phyloP scores from a whole-genome alignment of 1,284 basidiomycete genomes.

The Trichosporon asahii region DNA sequence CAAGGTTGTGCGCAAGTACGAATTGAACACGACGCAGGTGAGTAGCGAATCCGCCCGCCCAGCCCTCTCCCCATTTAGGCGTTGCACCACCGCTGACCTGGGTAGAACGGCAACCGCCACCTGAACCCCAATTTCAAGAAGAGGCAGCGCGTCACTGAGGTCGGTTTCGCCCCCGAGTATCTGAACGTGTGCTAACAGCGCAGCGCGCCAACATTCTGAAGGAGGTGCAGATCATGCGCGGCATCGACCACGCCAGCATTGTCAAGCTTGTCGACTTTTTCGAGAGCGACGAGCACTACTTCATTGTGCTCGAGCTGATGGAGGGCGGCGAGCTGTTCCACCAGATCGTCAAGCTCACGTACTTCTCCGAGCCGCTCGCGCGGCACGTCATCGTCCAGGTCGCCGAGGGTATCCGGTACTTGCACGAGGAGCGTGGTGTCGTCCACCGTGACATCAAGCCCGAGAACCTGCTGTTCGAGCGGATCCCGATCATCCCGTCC shows the following conservation, averaged over 20 bases:
- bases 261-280: conserved; percentile 85
- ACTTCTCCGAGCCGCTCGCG: conserved; percentile 92
- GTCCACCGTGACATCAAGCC: conserved; percentile 92
- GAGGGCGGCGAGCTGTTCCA: conserved; percentile 98
- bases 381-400: conserved; percentile 98
- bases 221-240: conserved; percentile 99
- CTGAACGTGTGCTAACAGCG: conserved; percentile 15
- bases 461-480: conserved; percentile 93
- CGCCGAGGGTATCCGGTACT: conserved; percentile 87
- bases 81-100: neutral
- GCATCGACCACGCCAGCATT: conserved; percentile 81
- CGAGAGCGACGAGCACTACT: conserved; percentile 91
- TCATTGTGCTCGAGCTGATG: conserved; percentile 90
- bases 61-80: conserved; percentile 12
- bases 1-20: conserved; percentile 96
- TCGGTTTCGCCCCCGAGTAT: conserved; percentile 48
- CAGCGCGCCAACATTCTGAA: conserved; percentile 98
- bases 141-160: conserved; percentile 92
- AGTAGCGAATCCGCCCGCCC: conserved; percentile 52
- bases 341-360: conserved; percentile 98
- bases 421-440: conserved; percentile 97
- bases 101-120: conserved; percentile 82
- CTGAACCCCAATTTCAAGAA: conserved; percentile 87
- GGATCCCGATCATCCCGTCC: conserved; percentile 88
- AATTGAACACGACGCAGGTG: conserved; percentile 92